These are phyloP conservation scores for Citrus mangshanensis DNA, from an alignment of 345 rosid genomes.

Conservation along the genomic window DNA sequence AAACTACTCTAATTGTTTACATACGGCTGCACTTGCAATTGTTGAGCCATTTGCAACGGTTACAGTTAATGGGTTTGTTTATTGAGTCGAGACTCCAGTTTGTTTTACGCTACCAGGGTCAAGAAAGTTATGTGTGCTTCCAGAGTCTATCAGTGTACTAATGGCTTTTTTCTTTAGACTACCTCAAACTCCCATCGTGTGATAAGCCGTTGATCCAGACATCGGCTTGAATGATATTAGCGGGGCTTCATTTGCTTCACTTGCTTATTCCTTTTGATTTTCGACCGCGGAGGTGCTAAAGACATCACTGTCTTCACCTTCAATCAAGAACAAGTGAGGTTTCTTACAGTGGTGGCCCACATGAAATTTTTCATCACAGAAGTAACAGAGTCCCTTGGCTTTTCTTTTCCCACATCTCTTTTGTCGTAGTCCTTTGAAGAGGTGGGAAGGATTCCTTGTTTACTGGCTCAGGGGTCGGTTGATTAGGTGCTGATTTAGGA, in stretches of 20 bases:
- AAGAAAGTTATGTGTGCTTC: too few relatives aligned
- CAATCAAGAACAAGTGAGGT: neutral
- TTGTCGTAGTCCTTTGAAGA: neutral
- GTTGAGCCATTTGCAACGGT: too few relatives aligned
- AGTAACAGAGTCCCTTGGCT: neutral
- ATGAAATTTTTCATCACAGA: neutral
- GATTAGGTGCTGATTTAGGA: neutral
- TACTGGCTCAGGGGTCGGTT: neutral
- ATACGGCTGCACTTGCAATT: too few relatives aligned
- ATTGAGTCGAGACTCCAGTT: too few relatives aligned
- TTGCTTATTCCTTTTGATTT: too few relatives aligned
- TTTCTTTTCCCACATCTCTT: neutral
- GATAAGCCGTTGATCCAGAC: neutral
- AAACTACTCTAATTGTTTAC: too few relatives aligned
- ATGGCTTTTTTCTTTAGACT: neutral
- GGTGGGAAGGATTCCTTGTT: too few relatives aligned
- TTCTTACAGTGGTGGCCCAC: neutral
- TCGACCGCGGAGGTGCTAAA: too few relatives aligned
- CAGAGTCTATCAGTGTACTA: too few relatives aligned
- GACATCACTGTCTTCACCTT: neutral
- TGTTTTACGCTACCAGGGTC: too few relatives aligned
- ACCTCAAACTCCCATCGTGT: neutral
- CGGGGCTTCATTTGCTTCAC: neutral
- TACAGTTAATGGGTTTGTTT: too few relatives aligned
- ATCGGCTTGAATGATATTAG: neutral